Base-by-base conservation (phyloP, 306 rosid genomes). In the Medicago ruthenica region DNA sequence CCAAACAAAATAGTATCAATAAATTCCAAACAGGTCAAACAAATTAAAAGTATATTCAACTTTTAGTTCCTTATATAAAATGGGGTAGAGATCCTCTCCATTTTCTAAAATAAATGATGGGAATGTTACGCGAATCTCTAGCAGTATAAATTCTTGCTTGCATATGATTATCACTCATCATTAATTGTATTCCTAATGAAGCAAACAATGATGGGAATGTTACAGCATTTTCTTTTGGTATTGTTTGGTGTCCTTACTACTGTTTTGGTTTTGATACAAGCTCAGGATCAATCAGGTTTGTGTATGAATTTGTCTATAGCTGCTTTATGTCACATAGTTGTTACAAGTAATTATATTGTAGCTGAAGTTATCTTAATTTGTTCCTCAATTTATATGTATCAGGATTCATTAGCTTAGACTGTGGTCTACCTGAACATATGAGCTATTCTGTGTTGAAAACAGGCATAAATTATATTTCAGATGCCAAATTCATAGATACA, bases 331-430 rank as follows among this genome's bases (percentile, higher is more conserved):
- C 11, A 7, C 11, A 40, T 8, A 40, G 0, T 8, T 40, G 9
- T 39, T 39, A 39, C 42, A 8, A 39, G 11, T 9, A 7, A 39
- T 7, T 8, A 39, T 39, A 3, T 0, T 39, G 44, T 40, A 40
- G 44, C 0, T 9, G 44, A 9, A 1, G 44, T 40, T 8, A 40
- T 40, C 11, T 8, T 40, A 40, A 39, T 39, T 39, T 40, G 44
- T 40, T 40, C 3, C 9, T 40, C 44, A 24, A 24, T 24, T 27
- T 34, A 0, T 40, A 40, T 40, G 0, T 40, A 8, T 14, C 7
- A 47, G 53, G 53, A 13, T 47, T 47, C 87, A 81, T 89, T 11
- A 89, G 84, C 87, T 48, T 89, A 71, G 89, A 83, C 44, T 89
- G 91, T 71, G 93, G 93, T 18, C 74, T 67, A 17, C 86, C 81